These are phyloP conservation scores for Maudiozyma humilis DNA, from an alignment of 1,139 yeast genomes.

Conservation along the genomic window DNA sequence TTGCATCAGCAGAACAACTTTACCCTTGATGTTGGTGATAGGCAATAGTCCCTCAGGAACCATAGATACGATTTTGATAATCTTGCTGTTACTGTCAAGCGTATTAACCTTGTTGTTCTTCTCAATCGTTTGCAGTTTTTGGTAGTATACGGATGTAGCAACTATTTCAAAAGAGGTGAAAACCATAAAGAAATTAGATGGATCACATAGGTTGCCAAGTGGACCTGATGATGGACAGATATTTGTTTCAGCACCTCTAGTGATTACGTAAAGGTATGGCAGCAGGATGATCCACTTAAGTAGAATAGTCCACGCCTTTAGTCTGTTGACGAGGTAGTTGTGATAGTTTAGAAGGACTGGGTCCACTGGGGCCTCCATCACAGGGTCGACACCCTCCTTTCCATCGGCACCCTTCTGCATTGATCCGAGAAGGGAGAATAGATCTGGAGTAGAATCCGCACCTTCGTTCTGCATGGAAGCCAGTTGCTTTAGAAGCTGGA, in stretches of 20 bases:
- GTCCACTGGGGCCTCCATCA: conserved; percentile 17
- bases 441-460: conserved; percentile 21
- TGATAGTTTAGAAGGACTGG: conserved; percentile 25
- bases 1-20: conserved; percentile 24
- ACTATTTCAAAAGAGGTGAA: conserved; percentile 33
- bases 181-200: conserved; percentile 33
- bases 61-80: conserved; percentile 25
- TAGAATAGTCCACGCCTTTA: conserved; percentile 27
- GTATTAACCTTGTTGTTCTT: conserved; percentile 22
- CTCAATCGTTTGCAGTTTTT: conserved; percentile 27
- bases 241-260: conserved; percentile 13
- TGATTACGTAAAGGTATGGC: conserved; percentile 25
- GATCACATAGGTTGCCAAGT: conserved; percentile 12
- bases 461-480: conserved; percentile 17
- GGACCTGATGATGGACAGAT: conserved; percentile 5
- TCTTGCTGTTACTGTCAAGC: conserved; percentile 23
- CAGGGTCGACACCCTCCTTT: conserved; percentile 1
- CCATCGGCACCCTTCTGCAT: conserved; percentile 5
- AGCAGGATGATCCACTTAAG: conserved; percentile 28
- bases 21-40: conserved; percentile 24
- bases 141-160: conserved; percentile 31
- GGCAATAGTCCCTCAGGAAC: conserved; percentile 31
- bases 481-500: conserved; percentile 21
- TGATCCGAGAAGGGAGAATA: conserved; percentile 23
- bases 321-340: conserved; percentile 22